Percentiles rank a stretch among this genome's conserved stretches.
These are phyloP conservation scores for Dactylellina sp. DNA, from an alignment of 2,329 filamentous ascomycete species.

Conservation along the genomic window DNA sequence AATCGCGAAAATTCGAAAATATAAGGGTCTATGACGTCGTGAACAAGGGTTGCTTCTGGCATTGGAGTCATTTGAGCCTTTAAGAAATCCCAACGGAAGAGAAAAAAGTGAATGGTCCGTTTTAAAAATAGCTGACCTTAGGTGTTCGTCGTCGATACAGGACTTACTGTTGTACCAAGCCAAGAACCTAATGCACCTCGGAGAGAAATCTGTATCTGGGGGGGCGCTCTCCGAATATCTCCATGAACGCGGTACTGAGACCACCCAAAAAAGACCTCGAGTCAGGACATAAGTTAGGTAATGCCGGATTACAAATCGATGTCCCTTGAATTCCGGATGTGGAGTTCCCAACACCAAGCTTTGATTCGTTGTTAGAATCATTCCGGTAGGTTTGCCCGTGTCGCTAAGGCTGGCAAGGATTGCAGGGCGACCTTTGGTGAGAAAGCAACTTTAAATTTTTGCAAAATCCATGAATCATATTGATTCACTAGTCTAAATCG, in stretches of 20 bases:
- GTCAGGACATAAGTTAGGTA: constrained; percentile 41
- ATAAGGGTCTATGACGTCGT: constrained; percentile 8
- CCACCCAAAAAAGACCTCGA: constrained; percentile 12
- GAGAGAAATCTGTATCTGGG: constrained; percentile 17
- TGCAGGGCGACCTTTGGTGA: constrained; percentile 6
- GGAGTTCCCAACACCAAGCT: not conserved
- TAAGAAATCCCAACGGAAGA: constrained; percentile 10
- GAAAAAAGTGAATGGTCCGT: too few species aligned
- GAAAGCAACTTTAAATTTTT: constrained; percentile 40
- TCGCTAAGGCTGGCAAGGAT: constrained; percentile 24
- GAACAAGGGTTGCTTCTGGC: not conserved
- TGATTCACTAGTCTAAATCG: constrained; percentile 23
- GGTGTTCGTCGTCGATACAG: too few species aligned
- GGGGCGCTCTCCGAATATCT: constrained; percentile 19
- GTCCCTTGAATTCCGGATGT: constrained; percentile 2
- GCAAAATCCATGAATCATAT: constrained; percentile 43
- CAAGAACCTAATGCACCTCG: not conserved
- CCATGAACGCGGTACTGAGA: constrained; percentile 27
- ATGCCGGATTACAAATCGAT: constrained; percentile 48
- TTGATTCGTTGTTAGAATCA: constrained; percentile 27
- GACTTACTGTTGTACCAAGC: too few species aligned
- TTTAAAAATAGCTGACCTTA: constrained; percentile 7
- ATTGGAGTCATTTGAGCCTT: not conserved
- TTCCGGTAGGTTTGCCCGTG: constrained; percentile 21
- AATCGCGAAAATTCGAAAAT: constrained; percentile 20